Base-by-base conservation (phyloP, 129 eudicot genomes). In the Flaveria robusta region DNA sequence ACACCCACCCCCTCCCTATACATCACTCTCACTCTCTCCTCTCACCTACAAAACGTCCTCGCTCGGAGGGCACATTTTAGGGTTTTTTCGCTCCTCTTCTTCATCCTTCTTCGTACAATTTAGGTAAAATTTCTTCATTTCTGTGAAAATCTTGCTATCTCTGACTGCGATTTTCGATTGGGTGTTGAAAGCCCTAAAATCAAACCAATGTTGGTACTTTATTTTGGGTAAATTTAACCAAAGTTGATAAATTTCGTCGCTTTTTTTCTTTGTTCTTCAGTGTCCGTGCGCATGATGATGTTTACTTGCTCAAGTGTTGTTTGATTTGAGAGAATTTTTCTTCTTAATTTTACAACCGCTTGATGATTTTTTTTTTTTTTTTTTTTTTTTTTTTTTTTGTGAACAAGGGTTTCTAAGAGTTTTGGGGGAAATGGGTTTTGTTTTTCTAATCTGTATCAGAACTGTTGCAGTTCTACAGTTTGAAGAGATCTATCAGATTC, bases 171-270 rank as follows among this genome's bases (percentile, higher is more conserved):
- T 65, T 19, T 9, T 29, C 31, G 15, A 34, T 67, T 1, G 18
- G 23, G 6, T 77, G 58, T 39, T 52, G 74, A 77, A 77, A 77
- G 52, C 81, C 74, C 68, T 67, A 52, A 77, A 66, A 66, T 67
- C 58, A 42, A 77, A 42, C 67, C 73, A 52, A 66, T 77, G 81
- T 67, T 41, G 74, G 45, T 37, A 6, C 43, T 4, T 76, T 51
- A 65, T 66, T 37, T 67, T 37, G 49, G 4, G 68, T 51, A 67
- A 37, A 39, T 41, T 58, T 13, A 51, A 13, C 60, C 18, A 11
- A 1, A 3, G 16, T 68, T 45, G 29, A 45, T 45, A 13, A 12
- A 7, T 42, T 42, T 60, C 5, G 18, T 0, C 22, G 37, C 2
- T 12, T 46, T 11, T 75, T 2, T 29, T 46, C 7, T 12, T 23